These are phyloP conservation scores for Saccharomycopsis vini DNA, from an alignment of 805 yeast genomes.

Conservation along the genomic window DNA sequence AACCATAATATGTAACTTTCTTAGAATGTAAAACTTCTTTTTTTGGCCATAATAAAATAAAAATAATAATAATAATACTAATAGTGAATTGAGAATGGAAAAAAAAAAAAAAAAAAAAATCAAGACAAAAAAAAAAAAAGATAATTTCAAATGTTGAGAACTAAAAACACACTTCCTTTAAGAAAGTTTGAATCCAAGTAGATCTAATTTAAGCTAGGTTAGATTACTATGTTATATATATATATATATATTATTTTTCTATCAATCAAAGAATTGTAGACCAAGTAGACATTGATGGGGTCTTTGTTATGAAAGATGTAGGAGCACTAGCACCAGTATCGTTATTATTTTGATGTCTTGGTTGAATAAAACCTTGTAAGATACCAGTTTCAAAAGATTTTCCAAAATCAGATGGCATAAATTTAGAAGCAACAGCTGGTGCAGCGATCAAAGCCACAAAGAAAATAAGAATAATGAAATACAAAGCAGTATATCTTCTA, in stretches of 20 bases:
- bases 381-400: slow-evolving; percentile 21
- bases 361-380: slow-evolving; percentile 44
- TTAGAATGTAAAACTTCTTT: too few species aligned
- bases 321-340: slow-evolving; percentile 43
- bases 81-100: too few species aligned
- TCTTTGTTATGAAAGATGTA: slow-evolving; percentile 31
- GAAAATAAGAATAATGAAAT: slow-evolving; percentile 31
- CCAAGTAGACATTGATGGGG: slow-evolving; percentile 46
- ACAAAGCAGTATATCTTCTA: slow-evolving; percentile 38
- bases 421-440: slow-evolving; percentile 36
- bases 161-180: neutral
- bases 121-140: neutral
- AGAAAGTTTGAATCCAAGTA: too few species aligned
- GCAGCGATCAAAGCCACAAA: slow-evolving; percentile 35
- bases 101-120: neutral
- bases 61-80: too few species aligned
- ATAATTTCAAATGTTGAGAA: too few species aligned
- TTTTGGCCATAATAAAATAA: too few species aligned
- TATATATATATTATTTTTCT: neutral
- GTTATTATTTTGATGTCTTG: slow-evolving; percentile 49
- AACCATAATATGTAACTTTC: too few species aligned
- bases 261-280: slow-evolving; percentile 38
- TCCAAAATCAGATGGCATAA: slow-evolving; percentile 22
- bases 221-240: neutral
- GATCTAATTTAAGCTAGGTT: too few species aligned